phyloP scores from a whole-genome alignment of 164 flowering plant species.

The Liquidambar formosana region DNA sequence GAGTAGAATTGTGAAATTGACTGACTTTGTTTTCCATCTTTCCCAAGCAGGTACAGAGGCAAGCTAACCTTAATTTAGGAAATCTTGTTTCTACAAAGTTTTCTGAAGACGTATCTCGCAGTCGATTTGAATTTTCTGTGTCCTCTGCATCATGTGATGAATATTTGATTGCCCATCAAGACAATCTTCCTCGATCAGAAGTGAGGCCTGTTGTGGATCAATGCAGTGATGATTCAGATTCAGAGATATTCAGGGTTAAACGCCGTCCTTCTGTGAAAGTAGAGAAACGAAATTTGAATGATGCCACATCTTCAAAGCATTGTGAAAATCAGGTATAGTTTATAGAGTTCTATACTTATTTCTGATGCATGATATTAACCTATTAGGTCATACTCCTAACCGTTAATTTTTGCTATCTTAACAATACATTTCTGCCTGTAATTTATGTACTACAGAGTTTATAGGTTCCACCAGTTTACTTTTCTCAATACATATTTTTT shows the following conservation, averaged over 20 bases:
- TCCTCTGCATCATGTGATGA: conserved; percentile 28
- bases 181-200: conserved; percentile 17
- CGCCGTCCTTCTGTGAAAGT: conserved; percentile 56
- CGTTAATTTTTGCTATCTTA: no score
- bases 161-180: conserved; percentile 14
- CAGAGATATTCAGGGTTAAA: conserved; percentile 77
- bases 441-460: no score
- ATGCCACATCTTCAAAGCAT: conserved; percentile 26
- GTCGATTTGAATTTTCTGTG: conserved; percentile 26
- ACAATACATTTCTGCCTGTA: no score
- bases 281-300: conserved; percentile 33
- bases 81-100: conserved; percentile 17
- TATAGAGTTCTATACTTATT: not conserved
- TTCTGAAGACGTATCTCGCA: conserved; percentile 27
- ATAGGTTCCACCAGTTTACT: no score
- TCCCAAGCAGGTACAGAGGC: conserved; percentile 27
- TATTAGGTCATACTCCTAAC: no score
- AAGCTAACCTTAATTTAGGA: conserved; percentile 12
- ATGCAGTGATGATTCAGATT: conserved; percentile 66
- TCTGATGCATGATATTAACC: not conserved
- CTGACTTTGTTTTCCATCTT: not conserved
- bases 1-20: not conserved
- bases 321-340: conserved; percentile 52
- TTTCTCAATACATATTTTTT: no score
- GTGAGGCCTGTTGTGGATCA: conserved; percentile 24